Conservation (phyloP, 2,329 filamentous ascomycete genomes). For the Cryphonectria japonica region DNA sequence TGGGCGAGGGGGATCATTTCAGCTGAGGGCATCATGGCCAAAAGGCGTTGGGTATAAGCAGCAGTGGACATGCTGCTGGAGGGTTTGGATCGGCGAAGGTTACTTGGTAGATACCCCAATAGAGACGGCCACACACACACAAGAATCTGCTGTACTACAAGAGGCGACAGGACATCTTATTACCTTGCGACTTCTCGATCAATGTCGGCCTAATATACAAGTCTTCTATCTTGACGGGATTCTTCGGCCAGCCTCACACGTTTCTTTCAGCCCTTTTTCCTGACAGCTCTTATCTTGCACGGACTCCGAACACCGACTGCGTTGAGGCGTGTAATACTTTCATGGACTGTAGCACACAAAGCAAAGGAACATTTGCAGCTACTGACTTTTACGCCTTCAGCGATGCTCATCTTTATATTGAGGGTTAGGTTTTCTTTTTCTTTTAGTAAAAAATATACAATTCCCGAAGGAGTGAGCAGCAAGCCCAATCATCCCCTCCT, state of each 20-base stretch:
- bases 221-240: background rate
- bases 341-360: background rate
- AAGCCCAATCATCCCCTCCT: background rate
- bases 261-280: background rate
- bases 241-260: background rate
- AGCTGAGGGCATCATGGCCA: conserved; percentile 44
- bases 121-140: background rate
- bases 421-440: background rate
- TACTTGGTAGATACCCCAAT: conserved; percentile 21
- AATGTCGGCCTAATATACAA: background rate
- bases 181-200: background rate
- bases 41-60: background rate
- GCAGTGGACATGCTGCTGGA: background rate
- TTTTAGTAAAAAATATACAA: conserved; percentile 26
- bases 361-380: background rate
- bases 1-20: conserved; percentile 70
- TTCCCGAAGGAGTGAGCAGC: conserved; percentile 26
- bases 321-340: background rate
- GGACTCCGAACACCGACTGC: background rate
- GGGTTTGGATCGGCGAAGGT: background rate
- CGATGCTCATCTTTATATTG: conserved; percentile 15
- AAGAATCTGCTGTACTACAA: background rate
- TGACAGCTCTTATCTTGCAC: background rate
- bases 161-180: background rate
- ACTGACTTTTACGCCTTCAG: background rate